Evolutionary conservation across 2,329 filamentous ascomycete genomes (phyloP), one percentile per base, ranked within the genome.

Genomic region (Pseudophaeomoniella oleicola): DNA sequence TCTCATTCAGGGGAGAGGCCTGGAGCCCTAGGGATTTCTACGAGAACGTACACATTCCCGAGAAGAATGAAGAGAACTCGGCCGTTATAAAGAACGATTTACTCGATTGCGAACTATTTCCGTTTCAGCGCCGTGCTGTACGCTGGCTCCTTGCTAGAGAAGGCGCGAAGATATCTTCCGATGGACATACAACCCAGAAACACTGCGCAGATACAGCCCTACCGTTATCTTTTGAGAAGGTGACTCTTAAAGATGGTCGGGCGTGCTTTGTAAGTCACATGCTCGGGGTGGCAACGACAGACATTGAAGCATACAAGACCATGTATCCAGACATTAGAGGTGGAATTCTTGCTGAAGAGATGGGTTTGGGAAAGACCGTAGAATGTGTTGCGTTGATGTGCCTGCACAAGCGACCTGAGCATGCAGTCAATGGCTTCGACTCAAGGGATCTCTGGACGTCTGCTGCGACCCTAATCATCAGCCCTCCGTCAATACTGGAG

Each of bases 401-500:
- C 37, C 43, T 62, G 32, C 57, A 66, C 41, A 50, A 46, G 16
- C 53, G 55, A 16, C 22, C 47, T 14, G 38, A 42, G 10, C 35
- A 40, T 11, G 36, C 41, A n/a, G 14, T 46, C 29, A 35, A 35
- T n/a, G 32, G 32, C 11, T 16, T 16, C 30, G 12, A 4, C 14
- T 19, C 13, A 9, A 19, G 35, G 15, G n/a, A 32, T 2, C 41
- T 63, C 30, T 51, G 44, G 34, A 45, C 46, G 31, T 73, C 71
- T 19, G 56, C 60, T 13, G 69, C 72, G 1, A 78, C 74, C 2
- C 57, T 79, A 31, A 77, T 79, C 37, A 74, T 78, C 39, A 75
- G 71, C 2, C 75, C 75, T 3, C 59, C 63, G 4, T 66, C 72
- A 2, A 75, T 79, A 31, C 55, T 78, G 4, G 63, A 74, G 37